Evolutionary conservation across 768 basidiomycete species (phyloP).

Genomic region (Wakefieldia striispora): DNA sequence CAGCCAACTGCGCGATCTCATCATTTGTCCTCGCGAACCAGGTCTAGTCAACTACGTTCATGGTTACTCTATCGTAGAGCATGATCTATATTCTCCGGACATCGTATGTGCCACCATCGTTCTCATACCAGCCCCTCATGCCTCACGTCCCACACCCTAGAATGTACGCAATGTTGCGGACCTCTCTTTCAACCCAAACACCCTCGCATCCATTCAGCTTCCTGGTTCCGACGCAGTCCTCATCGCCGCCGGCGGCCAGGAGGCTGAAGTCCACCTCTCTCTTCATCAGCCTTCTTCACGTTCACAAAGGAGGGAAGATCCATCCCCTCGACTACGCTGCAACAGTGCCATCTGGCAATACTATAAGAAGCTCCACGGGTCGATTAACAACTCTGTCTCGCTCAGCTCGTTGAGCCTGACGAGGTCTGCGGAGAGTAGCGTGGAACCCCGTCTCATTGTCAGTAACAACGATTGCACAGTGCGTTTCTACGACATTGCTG

Average conservation of each 20-base stretch:
- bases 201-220: slow-evolving; percentile 55
- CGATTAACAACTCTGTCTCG: slow-evolving; percentile 80
- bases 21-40: slow-evolving; percentile 67
- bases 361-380: slow-evolving; percentile 52
- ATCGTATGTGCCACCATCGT: slow-evolving; percentile 37
- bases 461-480: slow-evolving; percentile 86
- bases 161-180: slow-evolving; percentile 48
- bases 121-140: slow-evolving; percentile 14
- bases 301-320: slow-evolving; percentile 17
- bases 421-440: slow-evolving; percentile 57
- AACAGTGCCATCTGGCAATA: slow-evolving; percentile 48
- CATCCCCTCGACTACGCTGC: slow-evolving; percentile 8
- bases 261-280: slow-evolving; percentile 69
- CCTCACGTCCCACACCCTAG: slow-evolving; percentile 29
- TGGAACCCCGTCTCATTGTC: slow-evolving; percentile 74
- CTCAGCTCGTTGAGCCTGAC: slow-evolving; percentile 64
- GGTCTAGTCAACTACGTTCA: slow-evolving; percentile 67
- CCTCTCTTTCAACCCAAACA: slow-evolving; percentile 60
- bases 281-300: slow-evolving; percentile 35
- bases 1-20: slow-evolving; percentile 77
- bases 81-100: slow-evolving; percentile 49
- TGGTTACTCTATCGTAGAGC: slow-evolving; percentile 53
- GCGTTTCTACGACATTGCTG: slow-evolving; percentile 74
- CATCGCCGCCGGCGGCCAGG: slow-evolving; percentile 76
- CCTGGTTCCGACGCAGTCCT: slow-evolving; percentile 52